phyloP scores from a whole-genome alignment of 176 grass and related monocot genomes.

The Eragrostis nindensis region DNA sequence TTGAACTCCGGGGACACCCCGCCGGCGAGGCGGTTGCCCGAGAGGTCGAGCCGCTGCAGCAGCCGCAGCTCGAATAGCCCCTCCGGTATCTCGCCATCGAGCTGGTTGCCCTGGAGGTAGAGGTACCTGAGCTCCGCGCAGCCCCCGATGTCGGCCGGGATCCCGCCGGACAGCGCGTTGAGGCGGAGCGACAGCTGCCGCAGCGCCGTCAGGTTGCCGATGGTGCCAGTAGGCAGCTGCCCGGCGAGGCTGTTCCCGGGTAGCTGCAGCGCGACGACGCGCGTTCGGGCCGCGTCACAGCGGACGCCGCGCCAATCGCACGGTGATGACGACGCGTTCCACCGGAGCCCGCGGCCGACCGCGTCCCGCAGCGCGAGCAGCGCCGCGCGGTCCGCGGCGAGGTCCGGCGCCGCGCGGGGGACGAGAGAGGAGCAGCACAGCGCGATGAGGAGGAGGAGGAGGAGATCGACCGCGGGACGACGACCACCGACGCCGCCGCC shows the following conservation, averaged over 20 bases:
- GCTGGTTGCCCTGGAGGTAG: conserved; percentile 50
- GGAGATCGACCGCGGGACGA: not conserved
- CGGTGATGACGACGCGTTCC: conserved; percentile 31
- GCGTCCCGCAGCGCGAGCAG: conserved; percentile 63
- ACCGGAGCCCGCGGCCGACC: conserved; percentile 41
- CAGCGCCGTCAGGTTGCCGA: conserved; percentile 81
- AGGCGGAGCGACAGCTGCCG: conserved; percentile 55
- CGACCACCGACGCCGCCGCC: not conserved
- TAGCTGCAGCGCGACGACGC: conserved; percentile 58
- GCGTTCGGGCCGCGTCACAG: conserved; percentile 40
- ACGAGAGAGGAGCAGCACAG: not conserved
- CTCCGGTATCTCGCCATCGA: conserved; percentile 54
- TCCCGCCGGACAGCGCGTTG: conserved; percentile 65
- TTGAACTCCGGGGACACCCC: conserved; percentile 51
- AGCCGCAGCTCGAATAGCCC: conserved; percentile 52
- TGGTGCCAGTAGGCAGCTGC: conserved; percentile 24
- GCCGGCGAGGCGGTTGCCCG: conserved; percentile 45
- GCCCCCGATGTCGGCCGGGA: conserved; percentile 62
- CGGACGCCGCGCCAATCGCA: conserved; percentile 63
- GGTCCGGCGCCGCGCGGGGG: conserved; percentile 28
- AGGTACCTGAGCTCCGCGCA: conserved; percentile 51
- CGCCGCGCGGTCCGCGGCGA: conserved; percentile 60
- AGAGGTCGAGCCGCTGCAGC: conserved; percentile 66
- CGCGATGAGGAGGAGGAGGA: too few relatives aligned
- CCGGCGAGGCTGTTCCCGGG: conserved; percentile 46